Evolutionary conservation across 2,329 filamentous ascomycete genomes (phyloP), one percentile per base, ranked within the genome.

Genomic region (Colletotrichum liriopes): DNA sequence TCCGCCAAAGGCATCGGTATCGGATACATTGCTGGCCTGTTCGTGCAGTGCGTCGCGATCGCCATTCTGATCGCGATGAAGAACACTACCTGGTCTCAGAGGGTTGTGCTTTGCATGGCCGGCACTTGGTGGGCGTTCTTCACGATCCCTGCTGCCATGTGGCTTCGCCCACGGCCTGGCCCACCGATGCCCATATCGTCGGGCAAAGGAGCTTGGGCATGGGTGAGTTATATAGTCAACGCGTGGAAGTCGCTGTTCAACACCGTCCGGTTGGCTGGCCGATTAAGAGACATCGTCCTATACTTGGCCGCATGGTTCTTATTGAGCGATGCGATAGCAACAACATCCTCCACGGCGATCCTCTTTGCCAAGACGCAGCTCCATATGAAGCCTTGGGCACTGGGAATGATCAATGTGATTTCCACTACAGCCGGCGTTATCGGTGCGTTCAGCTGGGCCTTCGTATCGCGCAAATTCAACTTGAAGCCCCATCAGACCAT

Each of bases 341-440:
- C 96, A 0, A 96, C 97, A 0, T 96, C 94, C 43, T 96, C 95
- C 18, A 98, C 96, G 0, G 96, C 96, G 0, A 95, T 98, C 37
- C 87, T 99, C 12, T 99, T 98, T 80, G 96, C 96, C 51, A 98
- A 98, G 84, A 98, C 96, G 0, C 91, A 95, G 74, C 86, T 99
- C 12, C 90, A 93, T 75, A 99, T 99, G 96, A 89, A 92, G 71
- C 92, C 95, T 0, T 94, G 94, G 82, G 93, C 94, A 2, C 84
- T 99, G 32, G 96, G 94, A 7, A 87, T 98, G 80, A 98, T 99
- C 81, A 98, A 95, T 78, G 94, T 98, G 65, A 95, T 98, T 76
- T 94, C 93, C 45, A 98, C 96, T 16, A 83, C 93, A 52, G 91
- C 91, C 7, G 96, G 96, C 37, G 93, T 98, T 14, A 83, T 94